Base-by-base conservation (phyloP, 768 basidiomycete genomes). In the Ramaria sp. region DNA sequence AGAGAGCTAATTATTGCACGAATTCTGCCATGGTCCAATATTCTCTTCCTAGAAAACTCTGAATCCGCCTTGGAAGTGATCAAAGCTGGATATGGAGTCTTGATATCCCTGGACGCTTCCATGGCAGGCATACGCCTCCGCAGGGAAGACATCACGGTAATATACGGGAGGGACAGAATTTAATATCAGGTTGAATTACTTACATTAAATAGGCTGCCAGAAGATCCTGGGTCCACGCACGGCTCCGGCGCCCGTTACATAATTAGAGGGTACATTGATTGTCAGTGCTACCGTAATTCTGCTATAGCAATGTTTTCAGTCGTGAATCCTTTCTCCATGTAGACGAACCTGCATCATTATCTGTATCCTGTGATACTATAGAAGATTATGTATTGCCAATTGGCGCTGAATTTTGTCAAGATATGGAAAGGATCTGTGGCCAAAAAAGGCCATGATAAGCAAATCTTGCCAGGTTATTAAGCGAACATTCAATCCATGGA, bases 21-120 rank as follows among this genome's bases (percentile, higher is more conserved):
- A 22, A 55, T n/a, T 45, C 53, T 44, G 45, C 43, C 53, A 5
- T 25, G 42, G 15, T 34, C 42, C 48, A 37, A n/a, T 32, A n/a
- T 1, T 50, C 48, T 50, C 28, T 36, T 50, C 34, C 34, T 22
- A 5, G 30, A 10, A 34, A 37, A 1, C n/a, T 27, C 28, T 16
- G 24, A 30, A 12, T 30, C 24, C 24, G 45, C 24, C 13, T 30
- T 47, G 45, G 44, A 47, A 8, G 39, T n/a, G 16, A 16, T 22
- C 39, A 41, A n/a, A 10, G 39, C 2, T 22, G 13, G 39, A 41
- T 41, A n/a, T 41, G 39, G 39, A 9, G 39, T n/a, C 39, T 39
- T 39, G 8, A 37, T 16, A 37, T 37, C 36, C 16, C 16, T 37
- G 15, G 39, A 41, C 20, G 39, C 39, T 41, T 41, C 39, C 39